phyloP scores from a whole-genome alignment of 2,329 filamentous ascomycete species.

The Sphaerostilbella broomeana region DNA sequence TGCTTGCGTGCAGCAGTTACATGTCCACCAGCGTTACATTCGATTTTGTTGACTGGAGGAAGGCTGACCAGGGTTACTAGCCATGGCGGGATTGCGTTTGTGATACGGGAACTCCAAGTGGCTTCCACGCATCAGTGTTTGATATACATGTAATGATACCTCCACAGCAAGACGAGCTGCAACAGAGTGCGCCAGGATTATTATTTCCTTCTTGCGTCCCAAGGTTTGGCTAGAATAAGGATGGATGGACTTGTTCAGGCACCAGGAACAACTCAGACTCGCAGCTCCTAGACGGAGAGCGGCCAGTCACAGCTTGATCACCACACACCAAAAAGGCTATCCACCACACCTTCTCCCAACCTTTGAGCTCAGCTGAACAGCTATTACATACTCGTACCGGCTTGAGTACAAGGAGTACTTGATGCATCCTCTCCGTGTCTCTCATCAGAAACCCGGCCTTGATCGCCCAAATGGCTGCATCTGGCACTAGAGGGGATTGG shows the following conservation, averaged over 20 bases:
- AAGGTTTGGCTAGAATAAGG: conserved; percentile 5
- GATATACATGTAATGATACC: too few species aligned
- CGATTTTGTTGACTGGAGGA: conserved; percentile 1
- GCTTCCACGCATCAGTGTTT: too few species aligned
- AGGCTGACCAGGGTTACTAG: conserved; percentile 1
- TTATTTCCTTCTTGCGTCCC: conserved; percentile 6
- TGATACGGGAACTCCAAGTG: conserved; percentile 8
- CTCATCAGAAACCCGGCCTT: too few species aligned
- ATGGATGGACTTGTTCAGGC: conserved; percentile 6
- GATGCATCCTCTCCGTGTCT: too few species aligned
- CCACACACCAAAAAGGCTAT: conserved; percentile 1
- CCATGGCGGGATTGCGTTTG: conserved; percentile 3
- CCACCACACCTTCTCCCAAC: background rate
- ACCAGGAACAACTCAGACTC: conserved; percentile 7
- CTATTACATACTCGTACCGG: too few species aligned
- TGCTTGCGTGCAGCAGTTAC: too few species aligned
- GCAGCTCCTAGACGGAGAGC: background rate
- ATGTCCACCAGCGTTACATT: conserved; percentile 5
- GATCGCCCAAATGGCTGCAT: too few species aligned
- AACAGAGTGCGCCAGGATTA: too few species aligned
- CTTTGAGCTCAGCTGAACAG: too few species aligned
- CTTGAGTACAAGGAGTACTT: too few species aligned
- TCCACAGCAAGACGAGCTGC: too few species aligned
- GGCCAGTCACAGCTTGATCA: conserved; percentile 6
- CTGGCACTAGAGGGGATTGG: too few species aligned